Base-by-base conservation (phyloP, 371 early-diverging fungal species). In the Homolaphlyctis polyrhiza region DNA sequence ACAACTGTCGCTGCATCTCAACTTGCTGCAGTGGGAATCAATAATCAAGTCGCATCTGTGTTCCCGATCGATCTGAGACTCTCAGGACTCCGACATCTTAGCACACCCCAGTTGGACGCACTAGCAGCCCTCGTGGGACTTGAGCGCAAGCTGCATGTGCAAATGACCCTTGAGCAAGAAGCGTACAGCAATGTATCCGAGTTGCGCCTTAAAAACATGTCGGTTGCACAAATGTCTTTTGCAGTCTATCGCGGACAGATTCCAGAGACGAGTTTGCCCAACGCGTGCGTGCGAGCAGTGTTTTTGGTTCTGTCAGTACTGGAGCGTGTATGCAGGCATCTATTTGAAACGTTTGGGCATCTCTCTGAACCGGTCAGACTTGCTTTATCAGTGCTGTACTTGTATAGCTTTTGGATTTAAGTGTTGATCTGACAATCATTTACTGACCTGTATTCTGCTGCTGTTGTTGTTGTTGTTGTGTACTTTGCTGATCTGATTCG, bases 181-280 rank as follows among this genome's bases (percentile, higher is more conserved):
- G n/a, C n/a, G n/a, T n/a, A n/a, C n/a, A n/a, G n/a, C n/a, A n/a
- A n/a, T n/a, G n/a, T n/a, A n/a, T n/a, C n/a, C n/a, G n/a, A n/a
- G n/a, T n/a, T n/a, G n/a, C n/a, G n/a, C n/a, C n/a, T 18, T 25
- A 47, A 47, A 5, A 72, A 66, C 29, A 65, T 86, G 68, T 74
- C 78, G 2, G 67, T 79, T 5, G 61, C 83, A 27, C 86, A 86
- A 47, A 81, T 81, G 66, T 85, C 86, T 6, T 82, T 71, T 57
- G 63, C 75, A 39, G 76, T 77, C 64, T 66, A 71, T 21, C 69
- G 71, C 58, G 75, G 75, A 11, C 75, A 76, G 14, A 58, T 86
- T 27, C 72, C 66, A 6, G 82, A 82, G 34, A 70, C 67, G 3
- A 79, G 84, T 49, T 58, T 86, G n/a, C 62, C 66, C 2, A 81